Evolutionary conservation across 2,329 filamentous ascomycete genomes (phyloP).

Genomic region (Fusarium pseudoanthophilum): DNA sequence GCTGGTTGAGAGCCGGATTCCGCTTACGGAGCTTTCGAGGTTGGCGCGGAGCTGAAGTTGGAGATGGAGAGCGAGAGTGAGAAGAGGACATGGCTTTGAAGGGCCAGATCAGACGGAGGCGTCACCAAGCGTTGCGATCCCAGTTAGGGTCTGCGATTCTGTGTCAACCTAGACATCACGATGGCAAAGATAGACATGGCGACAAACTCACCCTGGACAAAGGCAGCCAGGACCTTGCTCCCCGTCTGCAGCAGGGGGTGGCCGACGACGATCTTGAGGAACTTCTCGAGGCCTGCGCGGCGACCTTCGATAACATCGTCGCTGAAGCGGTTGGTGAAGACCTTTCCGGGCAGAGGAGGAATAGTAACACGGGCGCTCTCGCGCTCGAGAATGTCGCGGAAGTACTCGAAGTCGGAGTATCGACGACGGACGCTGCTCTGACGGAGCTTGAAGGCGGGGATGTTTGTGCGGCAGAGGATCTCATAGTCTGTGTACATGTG

Average conservation of each 20-base stretch:
- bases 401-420: slow-evolving; percentile 99
- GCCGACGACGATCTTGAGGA: slow-evolving; percentile 96
- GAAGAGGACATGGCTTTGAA: slow-evolving; percentile 33
- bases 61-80: slow-evolving; percentile 25
- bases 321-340: slow-evolving; percentile 97
- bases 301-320: slow-evolving; percentile 98
- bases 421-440: slow-evolving; percentile 88
- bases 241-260: slow-evolving; percentile 97
- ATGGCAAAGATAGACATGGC: slow-evolving; percentile 8
- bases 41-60: slow-evolving; percentile 22
- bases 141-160: slow-evolving; percentile 76
- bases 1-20: slow-evolving; percentile 28
- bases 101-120: slow-evolving; percentile 38
- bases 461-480: slow-evolving; percentile 97
- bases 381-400: slow-evolving; percentile 96
- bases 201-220: slow-evolving; percentile 82
- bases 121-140: slow-evolving; percentile 90
- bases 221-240: slow-evolving; percentile 94
- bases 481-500: slow-evolving; percentile 99
- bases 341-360: slow-evolving; percentile 93
- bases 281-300: slow-evolving; percentile 90
- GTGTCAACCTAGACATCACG: slow-evolving; percentile 9
- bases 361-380: slow-evolving; percentile 95
- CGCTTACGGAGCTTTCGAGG: slow-evolving; percentile 46
- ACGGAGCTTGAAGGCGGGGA: slow-evolving; percentile 97